Percentiles rank a stretch among this genome's conserved stretches.
phyloP scores from a whole-genome alignment of 148 eudicot species.

The Drosera capensis region DNA sequence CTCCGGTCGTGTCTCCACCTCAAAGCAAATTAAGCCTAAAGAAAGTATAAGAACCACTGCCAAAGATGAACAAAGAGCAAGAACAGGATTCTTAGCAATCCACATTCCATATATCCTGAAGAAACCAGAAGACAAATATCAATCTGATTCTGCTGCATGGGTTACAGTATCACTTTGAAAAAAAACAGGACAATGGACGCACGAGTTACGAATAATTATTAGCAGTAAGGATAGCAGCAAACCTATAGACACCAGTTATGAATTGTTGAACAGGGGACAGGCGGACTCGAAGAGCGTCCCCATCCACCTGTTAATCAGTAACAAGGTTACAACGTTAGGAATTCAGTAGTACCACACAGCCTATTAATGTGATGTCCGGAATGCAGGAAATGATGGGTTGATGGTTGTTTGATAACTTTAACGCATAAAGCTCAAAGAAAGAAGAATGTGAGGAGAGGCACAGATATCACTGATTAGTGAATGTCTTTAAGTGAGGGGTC shows the following conservation, averaged over 20 bases:
- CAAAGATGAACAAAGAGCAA: conserved; percentile 43
- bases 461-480: too few relatives aligned
- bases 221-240: conserved; percentile 2
- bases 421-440: too few relatives aligned
- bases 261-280: conserved; percentile 32
- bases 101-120: conserved; percentile 57
- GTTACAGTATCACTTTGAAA: too few relatives aligned
- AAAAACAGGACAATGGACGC: too few relatives aligned
- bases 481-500: too few relatives aligned
- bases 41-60: conserved; percentile 44
- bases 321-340: background rate
- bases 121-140: background rate
- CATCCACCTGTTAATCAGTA: conserved; percentile 12
- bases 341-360: background rate
- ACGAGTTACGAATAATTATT: too few relatives aligned
- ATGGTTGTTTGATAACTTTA: background rate
- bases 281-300: conserved; percentile 11
- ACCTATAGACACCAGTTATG: conserved; percentile 51
- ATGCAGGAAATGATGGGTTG: background rate
- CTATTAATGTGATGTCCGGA: background rate
- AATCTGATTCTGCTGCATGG: too few relatives aligned
- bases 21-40: conserved; percentile 42
- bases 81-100: conserved; percentile 58
- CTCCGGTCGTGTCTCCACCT: conserved; percentile 65
- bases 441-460: too few relatives aligned